These are phyloP conservation scores for Cryptococcus maquisensis DNA, from an alignment of 1,284 basidiomycete species.

Conservation along the genomic window DNA sequence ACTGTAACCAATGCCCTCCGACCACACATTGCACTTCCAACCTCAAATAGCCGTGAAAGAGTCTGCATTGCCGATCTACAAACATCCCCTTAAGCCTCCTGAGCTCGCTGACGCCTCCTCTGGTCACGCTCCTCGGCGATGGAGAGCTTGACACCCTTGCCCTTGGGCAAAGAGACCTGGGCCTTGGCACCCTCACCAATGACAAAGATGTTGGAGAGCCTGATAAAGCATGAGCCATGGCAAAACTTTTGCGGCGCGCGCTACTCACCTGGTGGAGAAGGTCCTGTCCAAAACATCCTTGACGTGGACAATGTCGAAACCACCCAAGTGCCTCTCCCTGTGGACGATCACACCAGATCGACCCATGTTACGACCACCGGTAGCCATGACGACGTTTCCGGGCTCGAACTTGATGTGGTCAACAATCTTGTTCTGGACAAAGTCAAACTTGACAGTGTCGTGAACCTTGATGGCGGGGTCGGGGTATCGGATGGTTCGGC, in stretches of 20 bases:
- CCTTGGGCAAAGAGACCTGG: conserved; percentile 95
- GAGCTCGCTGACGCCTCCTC: conserved; percentile 37
- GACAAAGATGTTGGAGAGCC: conserved; percentile 95
- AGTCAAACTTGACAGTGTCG: conserved; percentile 96
- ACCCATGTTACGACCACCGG: conserved; percentile 99
- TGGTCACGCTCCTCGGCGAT: conserved; percentile 49
- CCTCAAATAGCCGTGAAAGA: neutral
- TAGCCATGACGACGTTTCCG: conserved; percentile 96
- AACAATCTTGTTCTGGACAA: conserved; percentile 89
- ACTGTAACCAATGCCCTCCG: neutral
- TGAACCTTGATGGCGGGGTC: conserved; percentile 94
- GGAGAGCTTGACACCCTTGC: conserved; percentile 66
- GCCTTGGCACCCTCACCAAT: conserved; percentile 94
- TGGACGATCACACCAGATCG: conserved; percentile 93
- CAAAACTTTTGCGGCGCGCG: neutral
- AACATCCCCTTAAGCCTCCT: conserved; percentile 33
- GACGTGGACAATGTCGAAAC: conserved; percentile 97
- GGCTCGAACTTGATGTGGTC: conserved; percentile 96
- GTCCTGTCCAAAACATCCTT: conserved; percentile 93
- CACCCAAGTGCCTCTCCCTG: conserved; percentile 95
- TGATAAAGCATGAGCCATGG: conserved; percentile 36
- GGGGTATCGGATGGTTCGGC: conserved; percentile 98
- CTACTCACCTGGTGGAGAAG: conserved; percentile 82
- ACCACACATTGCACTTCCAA: too few species aligned
- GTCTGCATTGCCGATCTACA: conserved; percentile 9